Percentiles rank a stretch among this genome's conserved stretches.
These are phyloP conservation scores for Aspergillus spinulosporus DNA, from an alignment of 2,329 filamentous ascomycete species.

Conservation along the genomic window DNA sequence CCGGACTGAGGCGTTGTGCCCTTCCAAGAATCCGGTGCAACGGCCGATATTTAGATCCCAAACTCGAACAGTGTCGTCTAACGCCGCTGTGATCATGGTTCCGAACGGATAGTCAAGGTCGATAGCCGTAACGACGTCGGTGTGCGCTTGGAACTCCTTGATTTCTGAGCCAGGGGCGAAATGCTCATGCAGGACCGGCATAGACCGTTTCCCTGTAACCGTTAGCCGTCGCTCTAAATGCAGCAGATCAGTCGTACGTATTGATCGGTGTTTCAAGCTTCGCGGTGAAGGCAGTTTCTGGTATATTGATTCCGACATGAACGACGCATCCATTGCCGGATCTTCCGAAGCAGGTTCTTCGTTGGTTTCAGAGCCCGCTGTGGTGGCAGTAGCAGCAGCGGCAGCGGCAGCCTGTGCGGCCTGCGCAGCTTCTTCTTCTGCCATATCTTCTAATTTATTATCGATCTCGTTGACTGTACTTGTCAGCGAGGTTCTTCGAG, in stretches of 20 bases:
- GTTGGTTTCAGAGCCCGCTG: slow-evolving; percentile 37
- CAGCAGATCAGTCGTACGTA: slow-evolving; percentile 32
- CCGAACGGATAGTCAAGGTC: slow-evolving; percentile 99
- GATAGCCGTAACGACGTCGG: slow-evolving; percentile 81
- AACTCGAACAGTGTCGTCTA: slow-evolving; percentile 91
- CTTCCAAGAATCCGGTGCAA: slow-evolving; percentile 88
- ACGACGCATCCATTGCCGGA: slow-evolving; percentile 58
- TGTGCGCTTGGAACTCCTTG: slow-evolving; percentile 83
- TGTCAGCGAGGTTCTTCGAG: slow-evolving; percentile 6
- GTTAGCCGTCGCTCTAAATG: slow-evolving; percentile 23
- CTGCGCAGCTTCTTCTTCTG: slow-evolving; percentile 49
- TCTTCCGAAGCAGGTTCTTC: slow-evolving; percentile 58
- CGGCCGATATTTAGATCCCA: slow-evolving; percentile 95
- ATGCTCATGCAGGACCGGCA: slow-evolving; percentile 94
- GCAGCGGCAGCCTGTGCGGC: slow-evolving; percentile 30
- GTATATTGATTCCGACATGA: slow-evolving; percentile 98
- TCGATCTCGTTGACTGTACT: slow-evolving; percentile 57
- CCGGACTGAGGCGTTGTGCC: slow-evolving; percentile 90
- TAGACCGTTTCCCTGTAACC: slow-evolving; percentile 64
- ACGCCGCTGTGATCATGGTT: slow-evolving; percentile 84
- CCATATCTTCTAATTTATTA: slow-evolving; percentile 62
- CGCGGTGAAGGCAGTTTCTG: slow-evolving; percentile 76
- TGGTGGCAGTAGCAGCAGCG: slow-evolving; percentile 18
- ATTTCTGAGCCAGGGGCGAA: slow-evolving; percentile 87
- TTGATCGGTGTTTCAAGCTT: slow-evolving; percentile 50